Base-by-base conservation (phyloP, 2,329 filamentous ascomycete genomes). In the Allantophomopsis cytisporea region DNA sequence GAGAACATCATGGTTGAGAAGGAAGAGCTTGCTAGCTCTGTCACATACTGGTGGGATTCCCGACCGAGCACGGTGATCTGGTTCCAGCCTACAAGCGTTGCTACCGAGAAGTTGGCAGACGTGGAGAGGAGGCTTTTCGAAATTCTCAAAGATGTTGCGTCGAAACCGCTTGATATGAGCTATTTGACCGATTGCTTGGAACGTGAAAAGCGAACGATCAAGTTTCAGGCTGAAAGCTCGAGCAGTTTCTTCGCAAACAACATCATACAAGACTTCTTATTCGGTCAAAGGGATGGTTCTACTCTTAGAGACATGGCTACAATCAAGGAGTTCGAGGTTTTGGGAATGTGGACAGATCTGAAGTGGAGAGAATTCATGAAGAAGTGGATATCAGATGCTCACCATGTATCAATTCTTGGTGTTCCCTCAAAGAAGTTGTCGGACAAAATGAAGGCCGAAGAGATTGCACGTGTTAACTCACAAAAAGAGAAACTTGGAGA, bases 1-100 rank as follows among this genome's bases (percentile, higher is more conserved):
- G 89, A 96, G 54, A 96, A 96, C 49, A 73, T 79, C 14, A 71
- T 98, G 44, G 91, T 98, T 2, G 91, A 98, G 55, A 86, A 81
- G 50, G 89, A 96, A 59, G 83, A 94, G 49, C 73, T 96, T 35
- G 84, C 87, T 3, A 95, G 87, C 60, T 84, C 80, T 6, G 78
- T 96, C 10, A 78, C 79, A 37, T 87, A 83, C 57, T 81, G 75
- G 58, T 81, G 76, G 50, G 87, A 95, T 46, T 72, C 77, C 18
- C 76, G 88, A 37, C 86, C 88, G 2, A 81, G 85, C 47, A 80
- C 80, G 11, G 72, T 94, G 39, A 85, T 96, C 41, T 86, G 81
- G 70, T 80, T 98, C 52, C 81, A 83, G 41, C 72, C 94, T 17
- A 87, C 81, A 4, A 83, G 87, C 42, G 89, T 98, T 4, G 83